Evolutionary conservation across 768 basidiomycete genomes (phyloP).

Genomic region (Trametes meyenii): DNA sequence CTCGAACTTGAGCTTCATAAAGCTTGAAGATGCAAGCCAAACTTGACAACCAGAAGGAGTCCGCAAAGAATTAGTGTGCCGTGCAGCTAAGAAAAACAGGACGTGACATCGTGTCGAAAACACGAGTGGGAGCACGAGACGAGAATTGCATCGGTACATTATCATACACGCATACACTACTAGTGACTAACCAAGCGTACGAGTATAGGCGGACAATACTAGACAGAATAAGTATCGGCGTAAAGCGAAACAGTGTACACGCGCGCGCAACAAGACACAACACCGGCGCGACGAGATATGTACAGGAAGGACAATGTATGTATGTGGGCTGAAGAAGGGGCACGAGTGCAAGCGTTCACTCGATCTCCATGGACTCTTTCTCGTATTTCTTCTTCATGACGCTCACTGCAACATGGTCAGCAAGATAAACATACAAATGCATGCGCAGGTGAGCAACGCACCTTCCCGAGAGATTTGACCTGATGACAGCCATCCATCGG

Average conservation of each 20-base stretch:
- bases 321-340: background rate
- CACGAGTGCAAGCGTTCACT: constrained; percentile 27
- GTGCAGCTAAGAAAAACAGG: no score
- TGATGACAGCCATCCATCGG: constrained; percentile 83
- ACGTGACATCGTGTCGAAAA: no score
- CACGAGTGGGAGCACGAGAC: no score
- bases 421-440: background rate
- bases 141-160: constrained; percentile 1
- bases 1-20: no score
- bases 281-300: background rate
- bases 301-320: background rate
- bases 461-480: constrained; percentile 88
- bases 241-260: background rate
- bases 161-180: constrained; percentile 23
- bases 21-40: no score
- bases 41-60: no score
- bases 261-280: background rate
- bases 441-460: constrained; percentile 38
- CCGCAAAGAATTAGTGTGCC: no score
- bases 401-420: constrained; percentile 54
- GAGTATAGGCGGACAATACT: constrained; percentile 20
- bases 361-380: constrained; percentile 69
- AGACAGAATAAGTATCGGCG: constrained; percentile 19
- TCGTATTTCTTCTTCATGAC: constrained; percentile 84
- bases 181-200: constrained; percentile 19